A percentile compares a stretch with the other conserved stretches of the same genome.
Evolutionary conservation across 2,329 filamentous ascomycete genomes (phyloP).

Genomic region (Lithohypha guttulata): DNA sequence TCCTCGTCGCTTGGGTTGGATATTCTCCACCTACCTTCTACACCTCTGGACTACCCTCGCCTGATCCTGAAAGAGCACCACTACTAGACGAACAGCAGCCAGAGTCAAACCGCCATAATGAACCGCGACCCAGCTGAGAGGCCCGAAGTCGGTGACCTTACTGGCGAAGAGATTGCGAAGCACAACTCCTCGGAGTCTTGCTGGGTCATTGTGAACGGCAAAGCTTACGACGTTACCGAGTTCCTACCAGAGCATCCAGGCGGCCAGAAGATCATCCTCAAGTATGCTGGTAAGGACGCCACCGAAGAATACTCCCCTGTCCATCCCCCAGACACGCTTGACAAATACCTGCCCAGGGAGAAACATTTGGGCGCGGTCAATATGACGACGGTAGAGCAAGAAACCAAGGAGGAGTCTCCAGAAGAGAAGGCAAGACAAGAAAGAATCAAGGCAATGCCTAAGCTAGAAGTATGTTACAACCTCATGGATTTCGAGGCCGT

Average conservation of each 20-base stretch:
- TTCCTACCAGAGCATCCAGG: conserved; percentile 90
- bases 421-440: conserved; percentile 65
- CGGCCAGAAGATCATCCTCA: conserved; percentile 84
- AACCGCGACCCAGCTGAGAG: conserved; percentile 16
- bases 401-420: conserved; percentile 49
- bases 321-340: conserved; percentile 74
- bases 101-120: conserved; percentile 12
- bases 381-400: conserved; percentile 49
- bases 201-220: conserved; percentile 84
- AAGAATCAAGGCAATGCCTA: conserved; percentile 63
- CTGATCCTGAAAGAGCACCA: conserved; percentile 12
- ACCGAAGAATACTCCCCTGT: conserved; percentile 88
- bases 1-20: conserved; percentile 14
- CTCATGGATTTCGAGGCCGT: conserved; percentile 93
- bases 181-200: conserved; percentile 76
- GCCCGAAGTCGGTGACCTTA: conserved; percentile 30
- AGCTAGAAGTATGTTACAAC: conserved; percentile 82
- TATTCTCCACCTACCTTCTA: conserved; percentile 9
- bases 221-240: conserved; percentile 81
- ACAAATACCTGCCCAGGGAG: conserved; percentile 66
- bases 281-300: conserved; percentile 91
- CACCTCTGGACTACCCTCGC: conserved; percentile 5
- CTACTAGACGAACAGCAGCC: conserved; percentile 6
- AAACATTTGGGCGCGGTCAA: conserved; percentile 87
- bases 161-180: conserved; percentile 51